These are phyloP conservation scores for Aspergillus sparsus DNA, from an alignment of 495 filamentous ascomycete species.

Conservation along the genomic window DNA sequence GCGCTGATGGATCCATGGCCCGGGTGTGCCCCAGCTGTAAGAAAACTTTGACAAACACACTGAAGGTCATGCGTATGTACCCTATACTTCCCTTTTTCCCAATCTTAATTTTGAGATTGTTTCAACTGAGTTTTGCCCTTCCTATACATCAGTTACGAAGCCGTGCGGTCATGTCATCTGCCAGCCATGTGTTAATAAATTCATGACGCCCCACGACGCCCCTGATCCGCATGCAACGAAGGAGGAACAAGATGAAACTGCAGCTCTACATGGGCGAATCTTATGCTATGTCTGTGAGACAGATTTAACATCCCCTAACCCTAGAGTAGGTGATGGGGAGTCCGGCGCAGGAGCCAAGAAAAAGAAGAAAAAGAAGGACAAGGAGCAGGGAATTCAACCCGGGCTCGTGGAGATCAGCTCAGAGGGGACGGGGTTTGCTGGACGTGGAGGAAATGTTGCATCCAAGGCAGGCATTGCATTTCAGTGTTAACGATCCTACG, in stretches of 20 bases:
- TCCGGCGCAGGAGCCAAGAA: slow-evolving; percentile 20
- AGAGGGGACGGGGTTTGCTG: slow-evolving; percentile 93
- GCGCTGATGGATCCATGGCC: slow-evolving; percentile 49
- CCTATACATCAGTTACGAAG: slow-evolving; percentile 61
- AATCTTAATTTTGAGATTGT: slow-evolving; percentile 1
- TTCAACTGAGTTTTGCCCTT: not conserved
- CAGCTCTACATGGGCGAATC: slow-evolving; percentile 43
- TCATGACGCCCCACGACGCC: slow-evolving; percentile 66
- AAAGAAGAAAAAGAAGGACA: slow-evolving; percentile 50
- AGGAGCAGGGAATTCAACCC: slow-evolving; percentile 57
- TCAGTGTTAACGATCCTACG: slow-evolving; percentile 60
- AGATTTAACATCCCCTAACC: slow-evolving; percentile 54
- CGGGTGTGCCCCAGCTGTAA: slow-evolving; percentile 87
- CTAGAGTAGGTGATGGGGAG: slow-evolving; percentile 14
- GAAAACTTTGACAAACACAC: slow-evolving; percentile 78
- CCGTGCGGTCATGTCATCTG: slow-evolving; percentile 95
- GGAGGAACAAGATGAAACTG: slow-evolving; percentile 49
- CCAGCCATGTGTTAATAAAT: slow-evolving; percentile 82
- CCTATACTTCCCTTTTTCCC: not conserved
- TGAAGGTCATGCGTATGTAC: slow-evolving; percentile 70
- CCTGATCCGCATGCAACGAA: slow-evolving; percentile 66
- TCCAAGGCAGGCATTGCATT: slow-evolving; percentile 81
- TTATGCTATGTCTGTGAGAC: slow-evolving; percentile 88
- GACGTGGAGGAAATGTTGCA: slow-evolving; percentile 77
- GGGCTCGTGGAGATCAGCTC: slow-evolving; percentile 82